phyloP scores from a whole-genome alignment of 2,329 filamentous ascomycete genomes.

The Pseudocercospora ulei region DNA sequence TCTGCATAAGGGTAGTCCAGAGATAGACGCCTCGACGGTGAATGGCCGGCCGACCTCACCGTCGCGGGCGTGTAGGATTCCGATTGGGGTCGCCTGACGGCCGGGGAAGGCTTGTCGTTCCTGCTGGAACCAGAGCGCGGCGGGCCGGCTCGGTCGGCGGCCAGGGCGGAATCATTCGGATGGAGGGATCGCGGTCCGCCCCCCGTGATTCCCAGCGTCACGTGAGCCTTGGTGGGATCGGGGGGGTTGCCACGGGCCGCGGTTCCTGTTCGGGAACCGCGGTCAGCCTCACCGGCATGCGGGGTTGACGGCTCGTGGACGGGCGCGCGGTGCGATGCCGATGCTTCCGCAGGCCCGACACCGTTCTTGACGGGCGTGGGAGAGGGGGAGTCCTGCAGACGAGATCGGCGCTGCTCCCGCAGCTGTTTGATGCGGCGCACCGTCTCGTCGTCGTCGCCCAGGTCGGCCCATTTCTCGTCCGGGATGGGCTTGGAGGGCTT shows the following conservation, averaged over 20 bases:
- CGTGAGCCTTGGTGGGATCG: conserved; percentile 37
- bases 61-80: conserved; percentile 21
- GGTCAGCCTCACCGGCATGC: conserved; percentile 17
- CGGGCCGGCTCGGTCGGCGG: conserved; percentile 5
- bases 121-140: conserved; percentile 12
- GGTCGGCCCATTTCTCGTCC: conserved; percentile 32
- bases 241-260: conserved; percentile 23
- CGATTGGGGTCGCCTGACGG: conserved; percentile 15
- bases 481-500: conserved; percentile 27
- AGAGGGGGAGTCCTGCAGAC: conserved; percentile 39
- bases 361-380: conserved; percentile 8
- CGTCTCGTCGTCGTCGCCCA: conserved; percentile 42
- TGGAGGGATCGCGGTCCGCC: conserved; percentile 12
- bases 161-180: conserved; percentile 8
- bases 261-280: conserved; percentile 15
- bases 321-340: conserved; percentile 10
- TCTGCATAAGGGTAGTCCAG: conserved; percentile 31
- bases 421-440: conserved; percentile 52
- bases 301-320: conserved; percentile 16
- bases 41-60: conserved; percentile 20
- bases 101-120: conserved; percentile 14
- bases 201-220: conserved; percentile 34
- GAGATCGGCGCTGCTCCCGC: conserved; percentile 48
- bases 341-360: conserved; percentile 8
- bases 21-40: conserved; percentile 22